Evolutionary conservation across 2,329 filamentous ascomycete genomes (phyloP).

Genomic region (Curvularia hawaiiensis): DNA sequence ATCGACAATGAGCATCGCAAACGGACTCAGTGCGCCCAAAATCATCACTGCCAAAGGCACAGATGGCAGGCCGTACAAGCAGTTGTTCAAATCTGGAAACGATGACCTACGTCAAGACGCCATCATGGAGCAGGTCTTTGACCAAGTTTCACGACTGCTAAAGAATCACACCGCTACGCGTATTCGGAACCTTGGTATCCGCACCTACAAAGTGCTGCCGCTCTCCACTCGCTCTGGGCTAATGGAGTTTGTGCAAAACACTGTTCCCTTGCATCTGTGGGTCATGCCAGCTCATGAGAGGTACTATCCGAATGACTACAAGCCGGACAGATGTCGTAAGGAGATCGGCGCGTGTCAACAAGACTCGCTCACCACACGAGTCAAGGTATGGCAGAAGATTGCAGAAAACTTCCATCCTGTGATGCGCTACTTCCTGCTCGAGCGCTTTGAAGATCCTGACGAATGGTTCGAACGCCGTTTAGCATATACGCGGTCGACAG

Average conservation of each 20-base stretch:
- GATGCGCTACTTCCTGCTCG: conserved; percentile 96
- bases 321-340: conserved; percentile 75
- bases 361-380: conserved; percentile 70
- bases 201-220: conserved; percentile 96
- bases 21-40: conserved; percentile 90
- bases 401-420: conserved; percentile 87
- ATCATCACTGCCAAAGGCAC: conserved; percentile 82
- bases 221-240: conserved; percentile 84
- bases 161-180: conserved; percentile 85
- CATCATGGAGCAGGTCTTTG: conserved; percentile 99
- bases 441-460: conserved; percentile 89
- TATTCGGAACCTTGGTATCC: conserved; percentile 85
- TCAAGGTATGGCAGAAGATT: conserved; percentile 78
- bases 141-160: conserved; percentile 88
- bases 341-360: conserved; percentile 76
- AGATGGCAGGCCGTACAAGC: conserved; percentile 81
- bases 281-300: conserved; percentile 86
- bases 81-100: conserved; percentile 92
- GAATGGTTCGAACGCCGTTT: conserved; percentile 92
- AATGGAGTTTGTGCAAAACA: conserved; percentile 96
- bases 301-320: conserved; percentile 85
- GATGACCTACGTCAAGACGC: conserved; percentile 97
- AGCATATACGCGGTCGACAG: conserved; percentile 91
- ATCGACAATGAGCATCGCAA: conserved; percentile 80
- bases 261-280: conserved; percentile 89